Evolutionary conservation across 495 filamentous ascomycete species (phyloP).

Genomic region (Tuber melanosporum): DNA sequence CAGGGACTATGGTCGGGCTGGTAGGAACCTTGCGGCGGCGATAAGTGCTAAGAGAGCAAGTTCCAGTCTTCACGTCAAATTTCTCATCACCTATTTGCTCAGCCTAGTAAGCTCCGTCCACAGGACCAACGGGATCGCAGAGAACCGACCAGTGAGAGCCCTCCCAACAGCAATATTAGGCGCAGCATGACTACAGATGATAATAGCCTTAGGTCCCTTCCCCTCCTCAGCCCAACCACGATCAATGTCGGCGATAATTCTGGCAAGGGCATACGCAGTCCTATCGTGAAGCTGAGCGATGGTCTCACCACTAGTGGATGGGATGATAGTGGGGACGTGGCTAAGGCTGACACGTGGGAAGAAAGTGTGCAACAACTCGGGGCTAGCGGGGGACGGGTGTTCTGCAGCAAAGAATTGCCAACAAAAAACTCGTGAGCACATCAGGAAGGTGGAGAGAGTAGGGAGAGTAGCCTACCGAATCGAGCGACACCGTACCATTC

Average conservation of each 20-base stretch:
- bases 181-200: conserved; percentile 89
- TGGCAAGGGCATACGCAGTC: conserved; percentile 60
- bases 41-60: conserved; percentile 69
- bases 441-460: background rate
- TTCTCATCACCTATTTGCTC: conserved; percentile 47
- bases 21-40: conserved; percentile 36
- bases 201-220: conserved; percentile 48
- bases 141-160: conserved; percentile 53
- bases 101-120: conserved; percentile 52
- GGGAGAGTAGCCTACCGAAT: conserved; percentile 49
- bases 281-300: conserved; percentile 74
- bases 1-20: conserved; percentile 37
- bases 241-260: conserved; percentile 68
- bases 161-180: conserved; percentile 78
- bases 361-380: conserved; percentile 52
- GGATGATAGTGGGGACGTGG: conserved; percentile 57
- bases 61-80: conserved; percentile 83
- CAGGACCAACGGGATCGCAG: conserved; percentile 42
- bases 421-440: background rate
- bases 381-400: conserved; percentile 69
- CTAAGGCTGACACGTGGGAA: conserved; percentile 56
- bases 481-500: conserved; percentile 83
- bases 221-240: conserved; percentile 49
- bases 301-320: conserved; percentile 66
- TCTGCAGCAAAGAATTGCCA: conserved; percentile 31